Evolutionary conservation across 768 basidiomycete genomes (phyloP).

Genomic region (Auricularia auricula-judae): DNA sequence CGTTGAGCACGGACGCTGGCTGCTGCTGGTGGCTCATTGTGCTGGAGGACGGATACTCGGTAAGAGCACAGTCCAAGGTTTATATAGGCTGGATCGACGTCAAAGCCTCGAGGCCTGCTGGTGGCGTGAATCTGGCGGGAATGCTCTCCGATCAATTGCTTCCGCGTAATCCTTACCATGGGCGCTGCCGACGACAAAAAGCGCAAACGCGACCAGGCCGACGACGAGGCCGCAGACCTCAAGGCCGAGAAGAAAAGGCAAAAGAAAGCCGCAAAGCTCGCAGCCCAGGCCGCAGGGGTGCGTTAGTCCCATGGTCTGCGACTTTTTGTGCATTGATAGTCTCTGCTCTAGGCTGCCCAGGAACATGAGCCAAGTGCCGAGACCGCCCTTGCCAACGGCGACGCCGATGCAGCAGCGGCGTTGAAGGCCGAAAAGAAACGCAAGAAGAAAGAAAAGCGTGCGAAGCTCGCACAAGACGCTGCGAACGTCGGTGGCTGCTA

Average conservation of each 20-base stretch:
- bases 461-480: background rate
- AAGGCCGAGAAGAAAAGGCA: constrained; percentile 6
- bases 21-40: background rate
- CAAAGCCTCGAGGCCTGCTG: too few relatives aligned
- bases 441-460: constrained; percentile 6
- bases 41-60: background rate
- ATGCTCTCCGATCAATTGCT: too few relatives aligned
- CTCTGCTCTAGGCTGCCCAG: too few relatives aligned
- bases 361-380: background rate
- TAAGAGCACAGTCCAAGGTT: too few relatives aligned
- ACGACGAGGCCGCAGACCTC: constrained; percentile 1
- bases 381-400: background rate
- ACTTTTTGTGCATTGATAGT: too few relatives aligned
- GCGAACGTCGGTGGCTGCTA: background rate
- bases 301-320: too few relatives aligned
- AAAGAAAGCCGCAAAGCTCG: constrained; percentile 4
- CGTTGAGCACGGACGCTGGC: background rate
- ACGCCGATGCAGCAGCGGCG: constrained; percentile 3
- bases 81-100: too few relatives aligned
- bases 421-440: constrained; percentile 5
- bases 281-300: background rate
- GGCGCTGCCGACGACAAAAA: background rate
- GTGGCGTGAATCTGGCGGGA: too few relatives aligned
- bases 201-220: constrained; percentile 4
- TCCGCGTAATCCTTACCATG: background rate